Evolutionary conservation across 2,329 filamentous ascomycete species (phyloP).

Genomic region (Ambrosiella beaveri): DNA sequence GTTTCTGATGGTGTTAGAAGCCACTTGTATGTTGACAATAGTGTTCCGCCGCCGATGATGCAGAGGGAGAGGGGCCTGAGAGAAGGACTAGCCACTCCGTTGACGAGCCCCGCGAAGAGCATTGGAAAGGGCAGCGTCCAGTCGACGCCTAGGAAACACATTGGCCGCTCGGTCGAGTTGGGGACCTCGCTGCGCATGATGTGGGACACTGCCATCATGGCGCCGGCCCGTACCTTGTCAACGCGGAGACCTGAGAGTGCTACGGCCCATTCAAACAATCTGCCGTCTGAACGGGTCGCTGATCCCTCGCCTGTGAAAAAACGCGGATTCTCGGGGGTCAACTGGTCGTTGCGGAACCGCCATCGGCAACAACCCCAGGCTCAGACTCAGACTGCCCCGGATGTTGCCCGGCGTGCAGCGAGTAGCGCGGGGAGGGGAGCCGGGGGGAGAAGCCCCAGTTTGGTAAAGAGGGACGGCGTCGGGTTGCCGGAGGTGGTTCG

Average conservation of each 20-base stretch:
- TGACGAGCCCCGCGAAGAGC: background rate
- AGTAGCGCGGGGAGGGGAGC: background rate
- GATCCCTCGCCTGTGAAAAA: background rate
- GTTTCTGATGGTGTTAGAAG: background rate
- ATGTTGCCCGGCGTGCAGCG: too few species aligned
- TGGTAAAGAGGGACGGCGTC: background rate
- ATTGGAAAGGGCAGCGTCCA: background rate
- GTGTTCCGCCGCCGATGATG: too few species aligned
- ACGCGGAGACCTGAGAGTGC: background rate
- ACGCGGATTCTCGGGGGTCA: background rate
- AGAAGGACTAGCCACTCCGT: background rate
- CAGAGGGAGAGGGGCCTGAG: too few species aligned
- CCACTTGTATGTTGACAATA: background rate
- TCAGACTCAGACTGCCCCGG: too few species aligned
- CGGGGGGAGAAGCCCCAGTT: background rate
- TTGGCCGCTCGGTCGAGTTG: slow-evolving; percentile 6
- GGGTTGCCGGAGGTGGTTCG: background rate
- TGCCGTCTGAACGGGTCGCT: background rate
- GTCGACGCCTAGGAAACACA: background rate
- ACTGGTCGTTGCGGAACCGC: too few species aligned
- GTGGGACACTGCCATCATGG: slow-evolving; percentile 4
- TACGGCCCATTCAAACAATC: background rate
- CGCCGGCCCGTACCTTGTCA: slow-evolving; percentile 8
- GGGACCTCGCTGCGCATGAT: slow-evolving; percentile 3
- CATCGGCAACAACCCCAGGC: too few species aligned